Conservation (phyloP, 139 green algal species). For the Picochlorum costavermella region DNA sequence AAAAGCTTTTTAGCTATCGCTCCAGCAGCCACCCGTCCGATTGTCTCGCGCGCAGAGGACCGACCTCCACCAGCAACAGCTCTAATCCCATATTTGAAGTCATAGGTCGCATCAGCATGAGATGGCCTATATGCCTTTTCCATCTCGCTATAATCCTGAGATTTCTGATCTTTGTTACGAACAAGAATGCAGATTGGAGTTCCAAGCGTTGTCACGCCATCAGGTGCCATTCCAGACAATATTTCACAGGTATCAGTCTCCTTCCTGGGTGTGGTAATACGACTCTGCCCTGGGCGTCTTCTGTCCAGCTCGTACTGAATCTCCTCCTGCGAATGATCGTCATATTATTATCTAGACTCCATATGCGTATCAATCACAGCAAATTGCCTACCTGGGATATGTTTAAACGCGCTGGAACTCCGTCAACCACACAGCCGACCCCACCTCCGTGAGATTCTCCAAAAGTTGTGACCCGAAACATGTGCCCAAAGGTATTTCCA, state of each 20-base stretch:
- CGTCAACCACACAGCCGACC: conserved; percentile 96
- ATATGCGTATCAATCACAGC: not conserved
- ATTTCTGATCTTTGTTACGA: conserved; percentile 92
- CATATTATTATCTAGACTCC: no score
- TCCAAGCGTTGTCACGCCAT: conserved; percentile 78
- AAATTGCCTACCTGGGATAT: conserved; percentile 50
- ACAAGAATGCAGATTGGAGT: conserved; percentile 92
- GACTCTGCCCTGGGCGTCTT: conserved; percentile 84
- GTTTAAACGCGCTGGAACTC: conserved; percentile 77
- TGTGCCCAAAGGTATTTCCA: conserved; percentile 80
- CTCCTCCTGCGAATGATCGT: conserved; percentile 38
- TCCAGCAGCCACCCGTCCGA: conserved; percentile 92
- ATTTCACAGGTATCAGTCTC: conserved; percentile 92
- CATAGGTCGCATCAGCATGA: conserved; percentile 97
- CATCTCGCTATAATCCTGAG: conserved; percentile 80
- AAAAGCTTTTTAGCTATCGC: conserved; percentile 97
- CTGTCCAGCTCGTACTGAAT: conserved; percentile 78
- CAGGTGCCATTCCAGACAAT: conserved; percentile 66
- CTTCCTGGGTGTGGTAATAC: conserved; percentile 94
- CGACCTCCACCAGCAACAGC: conserved; percentile 92
- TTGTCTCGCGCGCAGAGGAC: conserved; percentile 91
- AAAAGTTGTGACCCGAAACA: conserved; percentile 95
- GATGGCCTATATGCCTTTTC: conserved; percentile 82
- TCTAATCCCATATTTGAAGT: conserved; percentile 98
- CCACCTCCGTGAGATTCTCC: conserved; percentile 91